phyloP scores from a whole-genome alignment of 352 stramenopile species.

The Phytophthora ohioensis region DNA sequence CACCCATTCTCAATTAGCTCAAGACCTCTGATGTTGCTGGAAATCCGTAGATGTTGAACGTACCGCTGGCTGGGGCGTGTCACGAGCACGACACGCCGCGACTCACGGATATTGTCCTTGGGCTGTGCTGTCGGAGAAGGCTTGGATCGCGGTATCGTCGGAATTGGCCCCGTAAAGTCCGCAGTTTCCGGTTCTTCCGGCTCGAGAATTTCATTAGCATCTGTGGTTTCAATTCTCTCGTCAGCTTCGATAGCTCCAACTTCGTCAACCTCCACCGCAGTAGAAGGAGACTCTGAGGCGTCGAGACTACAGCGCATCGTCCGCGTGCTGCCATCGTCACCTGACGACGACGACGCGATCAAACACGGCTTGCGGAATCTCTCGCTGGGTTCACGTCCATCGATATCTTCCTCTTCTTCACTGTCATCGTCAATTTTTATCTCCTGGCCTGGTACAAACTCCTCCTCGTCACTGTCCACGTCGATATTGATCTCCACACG shows the following conservation, averaged over 20 bases:
- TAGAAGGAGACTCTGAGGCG: constrained; percentile 25
- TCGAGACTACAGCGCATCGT: constrained; percentile 52
- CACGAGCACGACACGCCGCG: constrained; percentile 72
- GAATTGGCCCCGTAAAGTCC: constrained; percentile 11
- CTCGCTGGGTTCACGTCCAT: constrained; percentile 34
- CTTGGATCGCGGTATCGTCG: constrained; percentile 16
- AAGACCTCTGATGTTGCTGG: constrained; percentile 9
- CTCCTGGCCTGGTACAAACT: constrained; percentile 23
- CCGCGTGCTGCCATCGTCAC: constrained; percentile 37
- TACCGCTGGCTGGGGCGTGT: constrained; percentile 77
- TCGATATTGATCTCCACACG: constrained; percentile 33
- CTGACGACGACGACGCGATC: constrained; percentile 28
- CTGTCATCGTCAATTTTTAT: constrained; percentile 33
- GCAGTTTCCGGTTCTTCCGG: constrained; percentile 16
- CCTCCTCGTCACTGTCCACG: constrained; percentile 30
- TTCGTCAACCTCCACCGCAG: constrained; percentile 1
- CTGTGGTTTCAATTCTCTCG: constrained; percentile 9
- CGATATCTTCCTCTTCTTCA: constrained; percentile 38
- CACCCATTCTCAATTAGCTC: constrained; percentile 11
- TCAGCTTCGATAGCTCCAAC: constrained; percentile 26
- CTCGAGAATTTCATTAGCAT: constrained; percentile 9
- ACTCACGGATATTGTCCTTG: constrained; percentile 39
- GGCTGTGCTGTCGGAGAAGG: constrained; percentile 5
- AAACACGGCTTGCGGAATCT: constrained; percentile 19
- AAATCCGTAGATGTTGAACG: constrained; percentile 11